These are phyloP conservation scores for Trametes coccinea DNA, from an alignment of 768 basidiomycete species.

Conservation along the genomic window DNA sequence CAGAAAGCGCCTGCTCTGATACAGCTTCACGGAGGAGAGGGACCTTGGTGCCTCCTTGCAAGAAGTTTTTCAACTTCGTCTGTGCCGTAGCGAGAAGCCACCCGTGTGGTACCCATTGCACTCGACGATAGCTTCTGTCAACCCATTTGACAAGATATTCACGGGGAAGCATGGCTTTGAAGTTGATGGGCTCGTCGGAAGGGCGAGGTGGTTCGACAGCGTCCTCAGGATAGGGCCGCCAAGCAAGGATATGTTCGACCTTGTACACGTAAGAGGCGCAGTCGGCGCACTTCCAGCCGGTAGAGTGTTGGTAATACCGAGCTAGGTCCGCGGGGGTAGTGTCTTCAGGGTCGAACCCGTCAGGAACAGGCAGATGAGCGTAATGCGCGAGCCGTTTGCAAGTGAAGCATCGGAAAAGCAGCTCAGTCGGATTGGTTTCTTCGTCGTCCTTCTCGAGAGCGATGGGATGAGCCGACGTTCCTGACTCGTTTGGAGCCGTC, in stretches of 20 bases:
- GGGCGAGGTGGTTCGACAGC: conserved; percentile 53
- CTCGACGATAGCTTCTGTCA: conserved; percentile 72
- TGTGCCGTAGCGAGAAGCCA: conserved; percentile 75
- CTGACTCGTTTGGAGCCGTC: not conserved
- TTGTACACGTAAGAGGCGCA: conserved; percentile 70
- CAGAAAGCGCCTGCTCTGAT: conserved; percentile 36
- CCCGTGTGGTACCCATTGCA: conserved; percentile 90
- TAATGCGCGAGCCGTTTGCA: conserved; percentile 89
- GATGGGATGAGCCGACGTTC: conserved; percentile 13
- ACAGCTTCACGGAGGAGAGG: conserved; percentile 55
- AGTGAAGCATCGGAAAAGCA: conserved; percentile 79
- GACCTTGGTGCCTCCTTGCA: conserved; percentile 66
- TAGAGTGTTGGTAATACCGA: conserved; percentile 54
- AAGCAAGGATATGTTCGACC: conserved; percentile 87
- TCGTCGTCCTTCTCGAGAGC: conserved; percentile 25
- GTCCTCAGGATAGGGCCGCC: conserved; percentile 78
- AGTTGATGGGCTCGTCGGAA: conserved; percentile 43
- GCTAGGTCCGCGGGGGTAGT: conserved; percentile 47
- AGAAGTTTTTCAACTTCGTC: conserved; percentile 76
- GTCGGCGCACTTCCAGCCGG: conserved; percentile 71
- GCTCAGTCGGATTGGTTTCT: conserved; percentile 34
- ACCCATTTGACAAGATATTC: conserved; percentile 95
- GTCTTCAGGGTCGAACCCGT: conserved; percentile 35
- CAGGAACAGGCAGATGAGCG: conserved; percentile 59
- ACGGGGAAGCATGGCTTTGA: conserved; percentile 68